A percentile compares a stretch with the other conserved stretches of the same genome.
Evolutionary conservation across 306 rosid genomes (phyloP).

Genomic region (Vachellia collinsii): DNA sequence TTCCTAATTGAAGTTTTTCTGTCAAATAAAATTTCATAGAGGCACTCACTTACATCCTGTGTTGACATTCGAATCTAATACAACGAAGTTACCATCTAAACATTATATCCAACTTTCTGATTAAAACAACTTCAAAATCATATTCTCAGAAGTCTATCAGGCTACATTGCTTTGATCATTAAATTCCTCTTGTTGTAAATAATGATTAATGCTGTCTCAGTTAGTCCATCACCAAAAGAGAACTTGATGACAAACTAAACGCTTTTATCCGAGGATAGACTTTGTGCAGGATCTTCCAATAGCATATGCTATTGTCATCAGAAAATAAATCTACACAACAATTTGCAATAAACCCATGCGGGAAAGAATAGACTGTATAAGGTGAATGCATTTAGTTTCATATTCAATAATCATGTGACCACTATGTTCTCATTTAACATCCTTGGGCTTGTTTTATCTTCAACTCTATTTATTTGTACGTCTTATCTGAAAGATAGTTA

Average conservation of each 20-base stretch:
- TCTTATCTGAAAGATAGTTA: not conserved
- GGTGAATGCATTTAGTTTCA: constrained; percentile 15
- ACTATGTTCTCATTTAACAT: not conserved
- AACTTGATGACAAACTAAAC: constrained; percentile 15
- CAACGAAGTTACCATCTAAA: constrained; percentile 3
- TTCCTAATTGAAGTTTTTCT: not conserved
- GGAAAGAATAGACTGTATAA: constrained; percentile 9
- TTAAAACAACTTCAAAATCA: constrained; percentile 5
- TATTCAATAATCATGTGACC: not conserved
- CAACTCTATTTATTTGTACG: constrained; percentile 10
- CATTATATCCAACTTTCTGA: not conserved
- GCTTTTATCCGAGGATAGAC: constrained; percentile 35
- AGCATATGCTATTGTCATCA: constrained; percentile 22
- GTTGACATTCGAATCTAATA: not conserved
- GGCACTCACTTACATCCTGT: not conserved
- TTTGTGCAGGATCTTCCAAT: constrained; percentile 28
- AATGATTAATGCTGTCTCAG: constrained; percentile 16
- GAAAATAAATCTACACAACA: constrained; percentile 30
- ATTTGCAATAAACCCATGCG: constrained; percentile 12
- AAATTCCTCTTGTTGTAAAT: constrained; percentile 13
- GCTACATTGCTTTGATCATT: constrained; percentile 21
- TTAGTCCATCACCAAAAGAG: constrained; percentile 18
- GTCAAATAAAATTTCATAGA: not conserved
- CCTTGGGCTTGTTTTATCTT: constrained; percentile 8
- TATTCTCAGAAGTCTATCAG: constrained; percentile 18